Evolutionary conservation across 2,329 filamentous ascomycete species (phyloP), one percentile per base, ranked within the genome.

Genomic region (Periconia digitata): DNA sequence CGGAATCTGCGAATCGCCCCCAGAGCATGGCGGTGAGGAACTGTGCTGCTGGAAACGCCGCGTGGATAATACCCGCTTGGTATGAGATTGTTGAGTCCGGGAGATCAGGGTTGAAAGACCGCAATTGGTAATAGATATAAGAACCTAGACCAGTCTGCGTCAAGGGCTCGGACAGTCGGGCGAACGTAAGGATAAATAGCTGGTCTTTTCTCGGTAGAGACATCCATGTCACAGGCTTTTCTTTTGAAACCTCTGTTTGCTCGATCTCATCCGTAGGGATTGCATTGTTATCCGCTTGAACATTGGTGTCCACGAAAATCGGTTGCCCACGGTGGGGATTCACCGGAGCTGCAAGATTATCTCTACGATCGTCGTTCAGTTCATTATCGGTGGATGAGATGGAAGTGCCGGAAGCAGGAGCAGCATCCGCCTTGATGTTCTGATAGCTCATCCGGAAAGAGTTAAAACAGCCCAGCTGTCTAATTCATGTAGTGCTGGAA

Each of bases 111-210:
- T 88, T 79, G 59, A 95, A 92, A 49, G 86, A 92, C 58, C 84
- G 85, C n/a, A 96, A 81, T 69, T 94, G 89, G 70, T 92, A 95
- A 72, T 90, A 95, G 77, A 95, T 85, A 71, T 95, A 95, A 1
- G 87, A 82, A 13, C 67, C 67, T 2, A 72, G 59, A 1, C 67
- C 71, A 0, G 88, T 91, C 64, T 94, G 88, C 0, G 89, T 87
- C 29, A 95, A 75, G 3, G 90, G 90, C 66, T 95, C 91, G 10
- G 87, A 90, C 18, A 95, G 75, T 22, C 91, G 84, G 8, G 90
- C 86, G 38, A 95, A 74, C 0, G 87, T 90, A 42, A 95, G 78
- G 48, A 95, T 85, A 23, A 86, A 74, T 17, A 95, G 79, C 71
- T 95, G 90, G 39, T 83, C 78, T 70, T 91, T 95, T 49, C 82